phyloP scores from a whole-genome alignment of 495 filamentous ascomycete species.

The Penicillium antarcticum region DNA sequence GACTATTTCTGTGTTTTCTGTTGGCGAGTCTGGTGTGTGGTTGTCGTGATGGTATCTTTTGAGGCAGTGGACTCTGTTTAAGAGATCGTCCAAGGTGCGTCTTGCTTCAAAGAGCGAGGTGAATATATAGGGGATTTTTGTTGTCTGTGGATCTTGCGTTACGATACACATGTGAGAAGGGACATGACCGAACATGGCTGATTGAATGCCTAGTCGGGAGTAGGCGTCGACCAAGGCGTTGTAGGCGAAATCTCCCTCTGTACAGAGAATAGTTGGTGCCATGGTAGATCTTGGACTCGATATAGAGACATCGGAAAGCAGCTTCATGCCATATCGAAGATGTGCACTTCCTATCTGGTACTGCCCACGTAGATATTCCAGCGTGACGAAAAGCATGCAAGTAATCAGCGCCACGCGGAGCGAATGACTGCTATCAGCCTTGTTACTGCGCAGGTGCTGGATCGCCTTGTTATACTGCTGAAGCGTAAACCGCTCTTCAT shows the following conservation, averaged over 20 bases:
- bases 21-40: not conserved
- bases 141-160: constrained; percentile 8
- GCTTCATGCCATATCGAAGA: constrained; percentile 40
- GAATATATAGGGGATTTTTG: constrained; percentile 12
- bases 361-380: constrained; percentile 49
- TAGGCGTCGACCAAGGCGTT: constrained; percentile 20
- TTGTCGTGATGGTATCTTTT: constrained; percentile 2
- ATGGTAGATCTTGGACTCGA: constrained; percentile 1
- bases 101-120: constrained; percentile 7
- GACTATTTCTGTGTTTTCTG: not conserved
- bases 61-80: constrained; percentile 17
- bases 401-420: constrained; percentile 42
- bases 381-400: constrained; percentile 49
- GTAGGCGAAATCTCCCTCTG: constrained; percentile 18
- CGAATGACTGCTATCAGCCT: constrained; percentile 3
- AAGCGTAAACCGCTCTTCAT: constrained; percentile 16
- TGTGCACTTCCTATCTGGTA: constrained; percentile 41
- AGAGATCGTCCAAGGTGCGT: constrained; percentile 13
- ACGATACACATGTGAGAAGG: constrained; percentile 14
- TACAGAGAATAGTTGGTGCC: constrained; percentile 7
- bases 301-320: constrained; percentile 7
- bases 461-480: constrained; percentile 27
- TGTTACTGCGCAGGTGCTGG: constrained; percentile 1
- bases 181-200: constrained; percentile 20
- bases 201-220: constrained; percentile 11